Conservation (phyloP, 345 rosid genomes). For the Eucalyptus virginea region DNA sequence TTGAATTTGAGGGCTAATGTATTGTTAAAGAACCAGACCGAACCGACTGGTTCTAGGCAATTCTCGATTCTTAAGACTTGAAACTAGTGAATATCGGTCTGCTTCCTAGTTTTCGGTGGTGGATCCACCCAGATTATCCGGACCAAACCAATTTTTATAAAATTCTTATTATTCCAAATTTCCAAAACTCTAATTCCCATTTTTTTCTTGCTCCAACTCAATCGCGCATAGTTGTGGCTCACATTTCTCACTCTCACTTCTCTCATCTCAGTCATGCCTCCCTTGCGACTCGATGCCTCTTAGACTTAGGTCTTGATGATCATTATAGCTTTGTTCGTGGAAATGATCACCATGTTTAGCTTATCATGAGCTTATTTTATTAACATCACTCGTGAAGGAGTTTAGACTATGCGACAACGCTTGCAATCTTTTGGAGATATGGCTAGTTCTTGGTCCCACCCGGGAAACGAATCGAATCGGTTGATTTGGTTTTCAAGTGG, state of each 20-base stretch:
- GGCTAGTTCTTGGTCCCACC: accelerated
- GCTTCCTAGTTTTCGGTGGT: not conserved
- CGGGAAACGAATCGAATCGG: accelerated
- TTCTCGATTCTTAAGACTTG: not conserved
- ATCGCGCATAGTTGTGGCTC: not conserved
- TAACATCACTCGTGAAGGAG: not conserved
- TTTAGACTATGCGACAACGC: not conserved
- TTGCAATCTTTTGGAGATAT: not conserved
- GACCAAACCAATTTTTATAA: not conserved
- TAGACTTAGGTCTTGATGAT: not conserved
- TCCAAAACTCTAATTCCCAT: not conserved
- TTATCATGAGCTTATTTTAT: not conserved
- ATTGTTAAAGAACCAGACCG: not conserved
- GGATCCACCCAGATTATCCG: not conserved
- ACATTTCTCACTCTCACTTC: not conserved
- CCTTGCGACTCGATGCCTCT: not conserved
- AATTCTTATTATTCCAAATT: not conserved
- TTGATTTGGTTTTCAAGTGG: not conserved
- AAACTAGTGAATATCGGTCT: not conserved
- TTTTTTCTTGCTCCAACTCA: not conserved
- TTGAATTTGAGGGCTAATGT: not conserved
- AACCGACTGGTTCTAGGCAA: accelerated
- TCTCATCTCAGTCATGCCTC: not conserved
- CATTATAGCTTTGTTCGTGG: not conserved
- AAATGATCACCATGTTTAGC: not conserved